A percentile compares a stretch with the other conserved stretches of the same genome.
phyloP scores from a whole-genome alignment of 164 flowering plant genomes.

The Tinospora cordifolia region DNA sequence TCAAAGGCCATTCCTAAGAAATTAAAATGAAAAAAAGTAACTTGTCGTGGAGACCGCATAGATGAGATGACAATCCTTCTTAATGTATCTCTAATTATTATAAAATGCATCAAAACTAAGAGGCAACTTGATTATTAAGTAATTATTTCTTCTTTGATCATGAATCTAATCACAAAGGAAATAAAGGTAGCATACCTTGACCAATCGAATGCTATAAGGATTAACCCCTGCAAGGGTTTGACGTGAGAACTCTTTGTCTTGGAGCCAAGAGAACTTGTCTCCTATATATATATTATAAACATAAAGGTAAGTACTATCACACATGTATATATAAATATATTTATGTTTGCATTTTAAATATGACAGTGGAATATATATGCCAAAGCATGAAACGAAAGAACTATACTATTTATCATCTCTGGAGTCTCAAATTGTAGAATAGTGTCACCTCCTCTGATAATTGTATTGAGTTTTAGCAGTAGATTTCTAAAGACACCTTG shows the following conservation, averaged over 20 bases:
- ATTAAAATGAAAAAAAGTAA: neutral
- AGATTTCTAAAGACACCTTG: conserved; percentile 1
- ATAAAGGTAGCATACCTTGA: conserved; percentile 22
- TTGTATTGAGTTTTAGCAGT: no score
- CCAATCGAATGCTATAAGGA: conserved; percentile 27
- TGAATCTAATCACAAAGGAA: neutral
- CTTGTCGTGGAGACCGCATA: no score
- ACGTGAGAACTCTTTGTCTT: conserved; percentile 36
- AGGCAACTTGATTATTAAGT: neutral
- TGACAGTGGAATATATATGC: no score
- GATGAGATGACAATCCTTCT: no score
- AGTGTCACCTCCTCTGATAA: no score
- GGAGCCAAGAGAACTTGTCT: conserved; percentile 33
- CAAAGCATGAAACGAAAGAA: neutral
- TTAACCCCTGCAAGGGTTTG: conserved; percentile 38
- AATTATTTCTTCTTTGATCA: neutral
- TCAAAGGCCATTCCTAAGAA: conserved; percentile 38
- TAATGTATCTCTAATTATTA: neutral
- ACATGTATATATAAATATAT: no score
- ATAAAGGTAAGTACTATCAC: neutral
- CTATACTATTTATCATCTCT: conserved; percentile 16
- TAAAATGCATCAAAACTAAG: neutral
- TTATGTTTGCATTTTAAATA: no score
- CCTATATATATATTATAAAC: conserved; percentile 9
- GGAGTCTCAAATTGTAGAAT: conserved; percentile 12